Base-by-base conservation (phyloP, 768 basidiomycete species). In the Lactarius quietus region DNA sequence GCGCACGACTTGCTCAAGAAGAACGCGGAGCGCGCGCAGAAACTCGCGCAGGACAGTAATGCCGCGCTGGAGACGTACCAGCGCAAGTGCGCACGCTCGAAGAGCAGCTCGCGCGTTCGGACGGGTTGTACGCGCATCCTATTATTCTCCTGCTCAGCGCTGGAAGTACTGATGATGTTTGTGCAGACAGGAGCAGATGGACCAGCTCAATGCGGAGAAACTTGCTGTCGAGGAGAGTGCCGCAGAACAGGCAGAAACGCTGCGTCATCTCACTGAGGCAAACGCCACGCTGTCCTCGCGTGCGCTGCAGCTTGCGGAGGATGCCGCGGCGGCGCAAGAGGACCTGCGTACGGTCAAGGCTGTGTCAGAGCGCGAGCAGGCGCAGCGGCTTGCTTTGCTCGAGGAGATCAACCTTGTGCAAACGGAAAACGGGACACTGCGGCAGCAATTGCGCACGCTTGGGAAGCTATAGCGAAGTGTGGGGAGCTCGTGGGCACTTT, bases 1-100 rank as follows among this genome's bases (percentile, higher is more conserved):
- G 92, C 93, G 57, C 90, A 95, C 65, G 94, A 96, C 69, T 72
- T 95, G 68, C 82, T 96, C 66, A 96, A 94, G 82, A 90, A 88
- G 78, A 95, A 94, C 72, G 93, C 93, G 23, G 93, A 93, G 72
- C 82, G 93, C 57, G 94, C 93, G 26, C 90, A 95, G 80, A 93
- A 93, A 76, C 82, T 96, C 33, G 91, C 92, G 4, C 87, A 89
- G 74, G 94, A 95, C 58, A 90, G 89, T 45, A 87, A 85, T 65
- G 75, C 73, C 23, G 92, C 89, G 29, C 76, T 97, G 48, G 92
- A 93, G 79, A 93, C 89, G 20, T 96, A 97, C 72, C 92, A 96
- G 79, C 89, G 87, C 76, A 96, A 72, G 88, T 95, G 4, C 82
- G 83, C 71, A 84, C 81, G 28, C 79, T 96, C 63, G 92, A 95